Base-by-base conservation (phyloP, 208 protist genomes). In the Tetramitus jugosus region DNA sequence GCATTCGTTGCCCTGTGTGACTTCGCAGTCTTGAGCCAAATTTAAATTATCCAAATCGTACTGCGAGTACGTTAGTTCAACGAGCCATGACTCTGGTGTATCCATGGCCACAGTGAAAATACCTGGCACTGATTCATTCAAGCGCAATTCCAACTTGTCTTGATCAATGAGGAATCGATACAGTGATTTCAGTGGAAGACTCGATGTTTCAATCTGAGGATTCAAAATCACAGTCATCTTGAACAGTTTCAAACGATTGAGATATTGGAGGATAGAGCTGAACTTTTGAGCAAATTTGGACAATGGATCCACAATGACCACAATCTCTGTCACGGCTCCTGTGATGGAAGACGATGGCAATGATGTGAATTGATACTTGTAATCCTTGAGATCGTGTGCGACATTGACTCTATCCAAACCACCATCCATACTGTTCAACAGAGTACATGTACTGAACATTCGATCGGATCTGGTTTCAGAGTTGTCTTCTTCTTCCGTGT, bases 21-120 rank as follows among this genome's bases (percentile, higher is more conserved):
- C n/a, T n/a, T n/a, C n/a, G 52, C 80, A 33, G 83, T 84, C 26
- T 89, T 90, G 67, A 76, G 83, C 84, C 0, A 98, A 90, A n/a
- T 89, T 79, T 76, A 98, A 90, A 85, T 98, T 98, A 86, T 98
- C 95, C 46, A 98, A 81, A 81, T 98, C 96, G 76, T 92, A 83
- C 76, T 87, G 82, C 1, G 93, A 86, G 2, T 84, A 82, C 35
- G 86, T 78, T 3, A 88, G 79, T 76, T 94, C 88, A 4, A 96
- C 86, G 2, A 92, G 86, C 93, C 93, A 96, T 49, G 88, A 84
- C 46, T 93, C 84, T 42, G 94, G 91, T 49, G 91, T 88, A 29
- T 96, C 91, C 10, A 98, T 74, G 71, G 86, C 88, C 1, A 98
- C 77, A 20, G 90, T 87, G 85, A 37, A 90, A 68, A 33, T 52